These are phyloP conservation scores for Linanthus parryae DNA, from an alignment of 148 eudicot genomes.

Conservation along the genomic window DNA sequence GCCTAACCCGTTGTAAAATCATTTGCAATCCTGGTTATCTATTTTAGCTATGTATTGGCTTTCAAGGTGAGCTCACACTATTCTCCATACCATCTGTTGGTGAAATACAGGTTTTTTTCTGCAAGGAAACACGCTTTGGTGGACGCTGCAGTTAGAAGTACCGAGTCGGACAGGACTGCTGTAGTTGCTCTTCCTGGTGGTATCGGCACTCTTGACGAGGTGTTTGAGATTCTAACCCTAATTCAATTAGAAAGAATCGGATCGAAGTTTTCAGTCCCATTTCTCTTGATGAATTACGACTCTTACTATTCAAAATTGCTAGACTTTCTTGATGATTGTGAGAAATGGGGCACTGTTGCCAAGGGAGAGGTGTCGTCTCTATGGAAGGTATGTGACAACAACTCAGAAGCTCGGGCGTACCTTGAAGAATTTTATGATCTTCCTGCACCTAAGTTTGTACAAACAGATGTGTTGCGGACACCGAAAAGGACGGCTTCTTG, in stretches of 20 bases:
- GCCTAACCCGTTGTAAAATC: too few relatives aligned
- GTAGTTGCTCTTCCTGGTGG: constrained; percentile 90
- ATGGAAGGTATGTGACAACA: constrained; percentile 75
- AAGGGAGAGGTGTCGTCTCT: constrained; percentile 69
- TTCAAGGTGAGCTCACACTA: too few relatives aligned
- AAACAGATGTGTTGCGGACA: neutral
- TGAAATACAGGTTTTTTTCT: constrained; percentile 67
- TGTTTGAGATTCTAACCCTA: constrained; percentile 71
- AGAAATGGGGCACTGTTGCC: constrained; percentile 60
- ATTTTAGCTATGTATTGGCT: too few relatives aligned
- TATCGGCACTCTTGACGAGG: constrained; percentile 83
- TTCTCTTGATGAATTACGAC: constrained; percentile 80
- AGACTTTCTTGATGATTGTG: constrained; percentile 64
- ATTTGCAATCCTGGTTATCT: too few relatives aligned
- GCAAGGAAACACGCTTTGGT: constrained; percentile 95
- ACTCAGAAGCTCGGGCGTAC: constrained; percentile 60
- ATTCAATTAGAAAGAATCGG: constrained; percentile 81
- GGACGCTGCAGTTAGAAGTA: constrained; percentile 81
- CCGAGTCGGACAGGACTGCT: constrained; percentile 60
- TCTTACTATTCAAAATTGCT: constrained; percentile 72
- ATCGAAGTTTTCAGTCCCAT: constrained; percentile 63
- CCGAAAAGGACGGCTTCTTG: constrained; percentile 1
- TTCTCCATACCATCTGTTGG: too few relatives aligned
- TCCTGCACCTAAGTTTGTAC: constrained; percentile 11
- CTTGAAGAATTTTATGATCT: constrained; percentile 52